Conservation (phyloP, 139 green algal genomes). For the Astrephomene gubernaculifera region DNA sequence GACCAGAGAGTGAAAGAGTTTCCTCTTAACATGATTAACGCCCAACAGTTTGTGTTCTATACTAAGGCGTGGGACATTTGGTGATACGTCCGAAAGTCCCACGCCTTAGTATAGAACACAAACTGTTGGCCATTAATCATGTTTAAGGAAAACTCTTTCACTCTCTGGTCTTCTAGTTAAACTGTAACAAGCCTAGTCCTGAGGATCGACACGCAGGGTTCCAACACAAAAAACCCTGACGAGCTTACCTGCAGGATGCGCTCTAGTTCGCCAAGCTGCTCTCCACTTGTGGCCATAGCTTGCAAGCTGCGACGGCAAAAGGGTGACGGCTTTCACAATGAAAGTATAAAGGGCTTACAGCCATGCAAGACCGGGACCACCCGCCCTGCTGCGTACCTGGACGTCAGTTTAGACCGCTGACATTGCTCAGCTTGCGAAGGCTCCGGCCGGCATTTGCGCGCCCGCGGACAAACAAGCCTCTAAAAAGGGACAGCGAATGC, state of each 20-base stretch:
- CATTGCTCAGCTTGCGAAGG: constrained; percentile 21
- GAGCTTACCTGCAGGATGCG: constrained; percentile 23
- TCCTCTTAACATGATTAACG: no score
- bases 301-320: constrained; percentile 24
- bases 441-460: constrained; percentile 10
- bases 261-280: constrained; percentile 26
- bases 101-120: no score
- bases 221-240: not conserved
- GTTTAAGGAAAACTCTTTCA: no score
- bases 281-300: constrained; percentile 6
- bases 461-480: constrained; percentile 20
- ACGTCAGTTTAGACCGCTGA: constrained; percentile 34
- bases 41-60: no score
- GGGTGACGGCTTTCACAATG: not conserved
- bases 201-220: no score
- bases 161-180: no score
- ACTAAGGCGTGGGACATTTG: no score
- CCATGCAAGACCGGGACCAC: not conserved
- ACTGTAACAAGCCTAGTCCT: no score
- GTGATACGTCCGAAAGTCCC: no score
- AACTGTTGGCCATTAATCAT: no score
- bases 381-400: not conserved
- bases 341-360: not conserved
- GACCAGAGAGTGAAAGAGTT: no score
- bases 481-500: not conserved